These are phyloP conservation scores for Nissolia schottii DNA, from an alignment of 306 rosid genomes.

Conservation along the genomic window DNA sequence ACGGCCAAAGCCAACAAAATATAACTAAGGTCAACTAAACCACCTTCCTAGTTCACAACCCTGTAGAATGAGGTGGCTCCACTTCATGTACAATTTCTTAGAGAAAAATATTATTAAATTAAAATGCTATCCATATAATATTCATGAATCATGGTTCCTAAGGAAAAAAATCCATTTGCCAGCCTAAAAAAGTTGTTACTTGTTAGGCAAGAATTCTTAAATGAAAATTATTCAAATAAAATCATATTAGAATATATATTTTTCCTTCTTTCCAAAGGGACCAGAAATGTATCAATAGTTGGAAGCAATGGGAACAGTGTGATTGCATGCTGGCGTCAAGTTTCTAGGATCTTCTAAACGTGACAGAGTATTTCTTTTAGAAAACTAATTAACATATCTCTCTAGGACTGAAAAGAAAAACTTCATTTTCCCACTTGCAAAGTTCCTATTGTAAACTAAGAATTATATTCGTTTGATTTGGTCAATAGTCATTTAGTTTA, in stretches of 20 bases:
- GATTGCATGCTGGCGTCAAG: constrained; percentile 18
- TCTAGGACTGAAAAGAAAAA: not conserved
- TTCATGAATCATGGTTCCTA: not conserved
- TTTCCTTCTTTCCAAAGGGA: not conserved
- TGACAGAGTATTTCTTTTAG: not conserved
- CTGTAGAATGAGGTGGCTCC: not conserved
- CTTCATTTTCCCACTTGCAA: not conserved
- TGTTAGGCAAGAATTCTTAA: constrained; percentile 1
- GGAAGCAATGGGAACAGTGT: not conserved
- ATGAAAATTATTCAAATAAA: constrained; percentile 3
- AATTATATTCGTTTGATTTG: not conserved
- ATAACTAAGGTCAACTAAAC: constrained; percentile 21
- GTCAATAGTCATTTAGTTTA: not conserved
- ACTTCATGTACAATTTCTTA: not conserved
- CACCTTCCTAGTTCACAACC: not conserved
- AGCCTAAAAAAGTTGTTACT: constrained; percentile 14
- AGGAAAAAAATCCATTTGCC: constrained; percentile 1
- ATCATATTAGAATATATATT: not conserved
- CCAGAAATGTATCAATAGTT: not conserved
- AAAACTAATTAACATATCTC: not conserved
- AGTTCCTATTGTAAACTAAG: not conserved
- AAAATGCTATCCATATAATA: not conserved
- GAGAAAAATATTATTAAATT: constrained; percentile 15
- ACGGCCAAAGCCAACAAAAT: not conserved
- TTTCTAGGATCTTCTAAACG: constrained; percentile 20